A percentile compares a stretch with the other conserved stretches of the same genome.
Evolutionary conservation across 805 yeast species (phyloP).

Genomic region (Kurtzmaniella cleridarum): DNA sequence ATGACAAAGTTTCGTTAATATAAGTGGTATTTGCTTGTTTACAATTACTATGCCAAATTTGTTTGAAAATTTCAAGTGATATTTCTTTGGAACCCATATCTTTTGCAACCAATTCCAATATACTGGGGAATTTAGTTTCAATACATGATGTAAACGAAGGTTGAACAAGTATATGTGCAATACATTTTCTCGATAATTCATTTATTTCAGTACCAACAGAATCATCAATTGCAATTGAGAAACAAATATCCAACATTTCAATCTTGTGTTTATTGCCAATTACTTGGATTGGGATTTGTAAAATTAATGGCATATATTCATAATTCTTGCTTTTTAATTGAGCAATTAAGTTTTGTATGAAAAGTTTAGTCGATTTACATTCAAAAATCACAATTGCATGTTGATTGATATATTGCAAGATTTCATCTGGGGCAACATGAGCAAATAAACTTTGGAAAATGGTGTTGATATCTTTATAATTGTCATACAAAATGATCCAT

Average conservation of each 20-base stretch:
- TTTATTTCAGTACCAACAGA: not conserved
- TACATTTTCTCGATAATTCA: slow-evolving; percentile 11
- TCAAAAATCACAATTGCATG: slow-evolving; percentile 43
- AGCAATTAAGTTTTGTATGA: no score
- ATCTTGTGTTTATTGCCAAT: slow-evolving; percentile 30
- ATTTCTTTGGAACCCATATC: slow-evolving; percentile 7
- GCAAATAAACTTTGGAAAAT: slow-evolving; percentile 25
- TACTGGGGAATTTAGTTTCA: slow-evolving; percentile 35
- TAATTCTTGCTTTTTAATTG: no score
- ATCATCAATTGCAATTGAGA: not conserved
- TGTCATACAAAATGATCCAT: slow-evolving; percentile 50
- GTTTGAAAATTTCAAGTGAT: slow-evolving; percentile 21
- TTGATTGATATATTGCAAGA: slow-evolving; percentile 10
- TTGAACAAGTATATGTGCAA: slow-evolving; percentile 38
- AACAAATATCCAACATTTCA: slow-evolving; percentile 12
- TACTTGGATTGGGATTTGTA: slow-evolving; percentile 47
- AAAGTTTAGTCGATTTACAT: slow-evolving; percentile 22
- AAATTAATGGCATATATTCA: not conserved
- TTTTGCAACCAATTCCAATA: slow-evolving; percentile 14
- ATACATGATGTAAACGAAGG: slow-evolving; percentile 52
- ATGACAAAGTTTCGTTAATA: no score
- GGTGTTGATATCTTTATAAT: slow-evolving; percentile 14
- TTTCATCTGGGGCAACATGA: not conserved
- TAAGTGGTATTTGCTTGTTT: slow-evolving; percentile 29
- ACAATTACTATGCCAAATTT: slow-evolving; percentile 36